Base-by-base conservation (phyloP, 2,329 filamentous ascomycete genomes). In the Verticillium dahliae region DNA sequence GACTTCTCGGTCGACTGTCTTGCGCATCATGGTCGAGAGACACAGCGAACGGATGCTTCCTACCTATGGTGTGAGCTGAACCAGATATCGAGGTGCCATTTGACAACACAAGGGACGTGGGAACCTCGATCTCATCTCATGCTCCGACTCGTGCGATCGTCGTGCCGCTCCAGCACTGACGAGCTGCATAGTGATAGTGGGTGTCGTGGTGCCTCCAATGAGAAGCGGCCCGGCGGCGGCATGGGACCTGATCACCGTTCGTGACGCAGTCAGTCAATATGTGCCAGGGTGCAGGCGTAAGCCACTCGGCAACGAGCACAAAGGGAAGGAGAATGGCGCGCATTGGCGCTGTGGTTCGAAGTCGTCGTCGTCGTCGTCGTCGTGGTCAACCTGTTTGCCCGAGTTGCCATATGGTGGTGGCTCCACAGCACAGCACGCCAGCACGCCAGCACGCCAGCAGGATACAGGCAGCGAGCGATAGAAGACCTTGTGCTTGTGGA, bases 61-160 rank as follows among this genome's bases (percentile, higher is more conserved):
- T 31, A 31, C 27, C 27, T 31, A 4, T 31, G 27, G 27, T 31
- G 27, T 13, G 35, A 37, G 35, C 35, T 37, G 9, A 13, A 10
- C 18, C 45, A 22, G n/a, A 52, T 18, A 31, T 6, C 7, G n/a
- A 22, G 45, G 7, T 18, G 45, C 45, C 18, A 18, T 52, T n/a
- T 14, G 4, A n/a, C 3, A 63, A 56, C 59, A 59, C 59, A 57
- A n/a, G 15, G 58, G 33, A 33, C 58, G 61, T 52, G 45, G n/a
- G 4, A 22, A 27, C 18, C 27, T 58, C 38, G 33, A 18, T 39
- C 34, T 56, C 62, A 18, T 39, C 34, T 56, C 62, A 57, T 63
- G 45, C 52, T 62, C 62, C 63, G 57, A 63, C 60, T 63, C 58
- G 63, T 56, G 63, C 63, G 60, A 63, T 63, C 63, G 58, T 54